Percentiles rank a stretch among this genome's conserved stretches.
phyloP scores from a whole-genome alignment of 2,329 filamentous ascomycete species.

The Aspergillus tubingensis region DNA sequence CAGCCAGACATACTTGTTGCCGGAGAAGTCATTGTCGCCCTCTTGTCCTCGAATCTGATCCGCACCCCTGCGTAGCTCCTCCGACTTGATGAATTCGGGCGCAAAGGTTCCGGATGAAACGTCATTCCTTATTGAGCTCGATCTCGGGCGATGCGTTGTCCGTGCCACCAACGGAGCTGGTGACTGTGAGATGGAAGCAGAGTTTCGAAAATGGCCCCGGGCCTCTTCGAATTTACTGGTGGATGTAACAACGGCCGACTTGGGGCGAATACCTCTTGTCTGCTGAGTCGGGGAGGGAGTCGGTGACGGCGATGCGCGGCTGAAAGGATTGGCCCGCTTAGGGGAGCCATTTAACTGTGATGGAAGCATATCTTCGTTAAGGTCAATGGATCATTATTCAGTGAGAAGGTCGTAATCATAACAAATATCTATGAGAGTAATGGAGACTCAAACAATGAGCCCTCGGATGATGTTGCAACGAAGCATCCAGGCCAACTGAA shows the following conservation, averaged over 20 bases:
- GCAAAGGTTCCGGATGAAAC: conserved; percentile 81
- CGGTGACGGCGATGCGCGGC: conserved; percentile 57
- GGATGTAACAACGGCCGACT: conserved; percentile 73
- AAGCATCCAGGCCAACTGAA: conserved; percentile 12
- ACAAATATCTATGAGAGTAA: conserved; percentile 8
- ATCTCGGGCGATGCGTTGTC: conserved; percentile 46
- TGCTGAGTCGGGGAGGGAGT: conserved; percentile 65
- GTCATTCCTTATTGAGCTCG: conserved; percentile 66
- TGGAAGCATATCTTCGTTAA: conserved; percentile 50
- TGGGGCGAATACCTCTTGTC: conserved; percentile 57
- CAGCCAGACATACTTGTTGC: conserved; percentile 97
- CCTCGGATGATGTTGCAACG: conserved; percentile 12
- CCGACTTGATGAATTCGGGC: conserved; percentile 90
- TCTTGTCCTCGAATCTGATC: conserved; percentile 72
- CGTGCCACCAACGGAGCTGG: conserved; percentile 48
- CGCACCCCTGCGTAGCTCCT: conserved; percentile 66
- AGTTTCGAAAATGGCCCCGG: conserved; percentile 66
- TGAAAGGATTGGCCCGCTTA: conserved; percentile 80
- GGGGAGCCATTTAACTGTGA: conserved; percentile 64
- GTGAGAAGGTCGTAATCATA: conserved; percentile 19
- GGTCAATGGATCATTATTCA: conserved; percentile 35
- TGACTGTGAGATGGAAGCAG: conserved; percentile 63
- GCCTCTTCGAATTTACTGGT: conserved; percentile 46
- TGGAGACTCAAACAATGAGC: conserved; percentile 14
- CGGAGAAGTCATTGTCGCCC: conserved; percentile 98